Base-by-base conservation (phyloP, 1,284 basidiomycete species). In the Hemileia vastatrix region DNA sequence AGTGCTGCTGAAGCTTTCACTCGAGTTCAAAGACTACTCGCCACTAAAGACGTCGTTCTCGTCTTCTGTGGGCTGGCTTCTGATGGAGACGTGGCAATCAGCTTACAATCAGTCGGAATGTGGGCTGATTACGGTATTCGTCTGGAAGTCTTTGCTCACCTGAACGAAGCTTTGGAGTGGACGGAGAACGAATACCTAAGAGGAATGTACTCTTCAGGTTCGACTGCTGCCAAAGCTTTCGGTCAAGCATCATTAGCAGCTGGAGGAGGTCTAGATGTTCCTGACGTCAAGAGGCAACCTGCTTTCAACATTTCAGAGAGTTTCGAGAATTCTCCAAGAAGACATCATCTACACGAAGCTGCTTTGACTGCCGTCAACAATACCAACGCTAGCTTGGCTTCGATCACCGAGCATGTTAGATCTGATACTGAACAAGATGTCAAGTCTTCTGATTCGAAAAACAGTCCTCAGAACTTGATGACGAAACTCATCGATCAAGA, bases 1-100 rank as follows among this genome's bases (percentile, higher is more conserved):
- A 93, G 88, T 0, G 85, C 92, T 0, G 90, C 93, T 1, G 94
- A 98, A 72, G 92, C 93, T 0, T 92, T 97, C 70, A 87, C 96
- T 53, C 83, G 94, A 19, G 82, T 96, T 23, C 91, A 95, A 70
- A 81, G 93, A 8, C 74, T 97, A 18, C 79, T 97, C 23, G 80
- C 83, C 9, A 83, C 83, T 11, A 88, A 87, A 71, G 81, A 81
- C 15, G 86, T 96, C 49, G 82, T 86, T 1, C 80, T 98, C 23
- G 90, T 97, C n/a, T 83, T 97, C 65, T 96, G 91, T 74, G 94
- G 94, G 0, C 83, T 77, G 40, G 67, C 63, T 1, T 79, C 80
- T 0, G 82, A 85, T 5, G 84, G 84, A 0, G 71, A 81, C 0
- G 81, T 90, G 0, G 85, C 84, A 0, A 81, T 82, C 36, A 87